These are phyloP conservation scores for Delphinella strobiligena DNA, from an alignment of 2,329 filamentous ascomycete genomes.

Conservation along the genomic window DNA sequence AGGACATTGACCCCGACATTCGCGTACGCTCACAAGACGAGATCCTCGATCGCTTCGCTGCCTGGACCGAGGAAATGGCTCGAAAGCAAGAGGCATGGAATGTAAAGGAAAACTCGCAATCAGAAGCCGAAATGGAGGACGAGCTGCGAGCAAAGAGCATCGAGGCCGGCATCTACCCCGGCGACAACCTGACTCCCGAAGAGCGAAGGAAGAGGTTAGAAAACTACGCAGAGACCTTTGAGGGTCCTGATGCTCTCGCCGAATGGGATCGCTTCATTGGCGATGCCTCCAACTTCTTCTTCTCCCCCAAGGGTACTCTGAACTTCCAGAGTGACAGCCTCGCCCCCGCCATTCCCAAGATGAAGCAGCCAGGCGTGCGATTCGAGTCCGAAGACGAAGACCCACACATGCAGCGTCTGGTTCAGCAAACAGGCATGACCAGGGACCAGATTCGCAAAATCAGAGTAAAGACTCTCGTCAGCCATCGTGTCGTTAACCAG, in stretches of 20 bases:
- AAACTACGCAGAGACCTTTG: slow-evolving; percentile 18
- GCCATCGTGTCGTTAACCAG: slow-evolving; percentile 73
- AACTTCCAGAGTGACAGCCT: slow-evolving; percentile 33
- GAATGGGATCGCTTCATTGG: slow-evolving; percentile 32
- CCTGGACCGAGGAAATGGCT: slow-evolving; percentile 15
- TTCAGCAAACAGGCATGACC: slow-evolving; percentile 45
- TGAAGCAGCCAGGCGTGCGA: slow-evolving; percentile 25
- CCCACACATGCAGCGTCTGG: slow-evolving; percentile 37
- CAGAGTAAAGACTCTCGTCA: slow-evolving; percentile 60
- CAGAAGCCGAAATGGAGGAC: slow-evolving; percentile 16
- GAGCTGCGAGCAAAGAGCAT: slow-evolving; percentile 10
- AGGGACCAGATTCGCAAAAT: slow-evolving; percentile 38
- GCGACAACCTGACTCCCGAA: slow-evolving; percentile 16
- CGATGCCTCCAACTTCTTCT: slow-evolving; percentile 34
- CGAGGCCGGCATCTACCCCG: slow-evolving; percentile 10
- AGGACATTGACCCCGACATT: slow-evolving; percentile 43
- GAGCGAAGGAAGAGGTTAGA: slow-evolving; percentile 8
- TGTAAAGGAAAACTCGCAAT: slow-evolving; percentile 26
- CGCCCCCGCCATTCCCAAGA: slow-evolving; percentile 39
- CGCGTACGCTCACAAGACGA: slow-evolving; percentile 52
- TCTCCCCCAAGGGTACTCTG: slow-evolving; percentile 35
- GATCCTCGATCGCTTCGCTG: slow-evolving; percentile 45
- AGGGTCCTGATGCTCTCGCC: slow-evolving; percentile 26
- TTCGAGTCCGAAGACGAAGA: slow-evolving; percentile 28
- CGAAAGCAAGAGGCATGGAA: slow-evolving; percentile 11